phyloP scores from a whole-genome alignment of 2,329 filamentous ascomycete genomes.

The Venturia asperata region DNA sequence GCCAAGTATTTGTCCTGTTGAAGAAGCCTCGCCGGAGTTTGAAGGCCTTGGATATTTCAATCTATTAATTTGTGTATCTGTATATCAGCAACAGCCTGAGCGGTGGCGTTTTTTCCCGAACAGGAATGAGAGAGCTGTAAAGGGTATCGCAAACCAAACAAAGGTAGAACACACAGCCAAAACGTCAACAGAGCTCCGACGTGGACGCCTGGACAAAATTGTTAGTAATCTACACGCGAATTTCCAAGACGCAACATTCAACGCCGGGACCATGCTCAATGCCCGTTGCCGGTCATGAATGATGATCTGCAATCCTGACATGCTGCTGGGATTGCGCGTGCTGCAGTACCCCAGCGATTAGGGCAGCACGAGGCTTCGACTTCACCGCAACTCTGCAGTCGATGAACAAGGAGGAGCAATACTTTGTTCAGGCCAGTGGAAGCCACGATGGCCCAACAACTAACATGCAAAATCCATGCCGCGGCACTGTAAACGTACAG shows the following conservation, averaged over 20 bases:
- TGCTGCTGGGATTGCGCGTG: background rate
- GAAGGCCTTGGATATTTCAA: background rate
- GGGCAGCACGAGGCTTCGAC: background rate
- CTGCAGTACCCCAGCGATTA: background rate
- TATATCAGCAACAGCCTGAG: background rate
- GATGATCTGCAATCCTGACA: background rate
- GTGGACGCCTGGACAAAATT: background rate
- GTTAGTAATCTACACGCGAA: background rate
- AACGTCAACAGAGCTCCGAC: background rate
- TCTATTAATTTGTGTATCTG: background rate
- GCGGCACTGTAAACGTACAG: background rate
- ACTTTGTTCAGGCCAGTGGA: background rate
- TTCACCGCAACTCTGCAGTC: background rate
- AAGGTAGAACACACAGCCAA: background rate
- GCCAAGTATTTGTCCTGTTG: too few relatives aligned
- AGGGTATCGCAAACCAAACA: background rate
- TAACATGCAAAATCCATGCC: background rate
- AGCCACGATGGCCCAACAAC: background rate
- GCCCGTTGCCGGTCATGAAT: background rate
- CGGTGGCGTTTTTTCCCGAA: background rate
- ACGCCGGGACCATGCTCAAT: slow-evolving; percentile 4
- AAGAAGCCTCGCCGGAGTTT: too few relatives aligned
- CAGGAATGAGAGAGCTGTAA: background rate
- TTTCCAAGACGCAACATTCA: background rate
- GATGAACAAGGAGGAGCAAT: background rate